Percentiles rank a stretch among this genome's conserved stretches.
Evolutionary conservation across 2,329 filamentous ascomycete species (phyloP).

Genomic region (Lizonia empirigonia): DNA sequence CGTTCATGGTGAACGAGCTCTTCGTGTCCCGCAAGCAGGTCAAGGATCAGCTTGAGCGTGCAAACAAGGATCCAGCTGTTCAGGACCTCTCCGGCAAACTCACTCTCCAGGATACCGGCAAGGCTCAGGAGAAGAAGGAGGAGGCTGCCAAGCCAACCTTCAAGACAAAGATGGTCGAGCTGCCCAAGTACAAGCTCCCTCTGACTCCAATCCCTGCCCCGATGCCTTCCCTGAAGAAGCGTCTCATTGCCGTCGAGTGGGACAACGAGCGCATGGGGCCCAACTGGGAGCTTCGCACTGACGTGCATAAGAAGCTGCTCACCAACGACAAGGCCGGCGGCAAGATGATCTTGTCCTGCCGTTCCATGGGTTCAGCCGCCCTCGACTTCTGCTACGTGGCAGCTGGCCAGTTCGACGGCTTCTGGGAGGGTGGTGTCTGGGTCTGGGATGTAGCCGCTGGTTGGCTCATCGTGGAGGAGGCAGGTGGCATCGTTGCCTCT

Average conservation of each 20-base stretch:
- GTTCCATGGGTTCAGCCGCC: constrained; percentile 45
- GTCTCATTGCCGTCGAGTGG: constrained; percentile 47
- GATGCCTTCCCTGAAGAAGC: constrained; percentile 37
- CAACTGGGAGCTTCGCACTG: constrained; percentile 46
- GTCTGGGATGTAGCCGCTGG: constrained; percentile 48
- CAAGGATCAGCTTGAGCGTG: background rate
- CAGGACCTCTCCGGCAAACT: background rate
- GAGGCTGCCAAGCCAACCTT: constrained; percentile 1
- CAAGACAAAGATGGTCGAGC: constrained; percentile 2
- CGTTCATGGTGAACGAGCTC: constrained; percentile 32
- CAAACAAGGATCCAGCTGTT: background rate
- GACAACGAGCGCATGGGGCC: constrained; percentile 44
- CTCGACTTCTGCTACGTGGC: constrained; percentile 50
- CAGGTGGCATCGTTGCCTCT: constrained; percentile 45
- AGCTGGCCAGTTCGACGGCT: constrained; percentile 41
- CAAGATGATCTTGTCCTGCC: constrained; percentile 43
- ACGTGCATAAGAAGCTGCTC: constrained; percentile 37
- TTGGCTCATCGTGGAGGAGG: constrained; percentile 48
- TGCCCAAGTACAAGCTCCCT: constrained; percentile 35
- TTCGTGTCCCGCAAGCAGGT: constrained; percentile 9
- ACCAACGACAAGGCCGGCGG: constrained; percentile 36
- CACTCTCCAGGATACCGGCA: background rate
- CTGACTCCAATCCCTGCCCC: constrained; percentile 31
- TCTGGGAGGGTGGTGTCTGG: constrained; percentile 48
- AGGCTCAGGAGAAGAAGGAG: background rate